Evolutionary conservation across 306 rosid species (phyloP).

Genomic region (Inga oerstediana): DNA sequence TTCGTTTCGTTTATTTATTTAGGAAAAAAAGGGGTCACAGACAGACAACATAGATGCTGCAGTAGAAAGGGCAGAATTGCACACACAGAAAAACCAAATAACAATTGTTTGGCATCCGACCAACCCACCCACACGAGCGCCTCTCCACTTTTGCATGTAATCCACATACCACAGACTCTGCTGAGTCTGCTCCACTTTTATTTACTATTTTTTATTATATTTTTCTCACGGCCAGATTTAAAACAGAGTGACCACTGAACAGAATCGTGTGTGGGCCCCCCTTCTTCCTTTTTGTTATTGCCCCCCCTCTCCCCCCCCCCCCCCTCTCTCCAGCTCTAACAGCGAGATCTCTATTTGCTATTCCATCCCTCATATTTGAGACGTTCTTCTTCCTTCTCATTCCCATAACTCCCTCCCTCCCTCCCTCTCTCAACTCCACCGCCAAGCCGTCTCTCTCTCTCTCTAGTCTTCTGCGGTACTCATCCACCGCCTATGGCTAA

Average conservation of each 20-base stretch:
- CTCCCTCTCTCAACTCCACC: neutral
- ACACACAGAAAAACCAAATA: slow-evolving; percentile 9
- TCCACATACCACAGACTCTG: slow-evolving; percentile 24
- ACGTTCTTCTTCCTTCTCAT: slow-evolving; percentile 27
- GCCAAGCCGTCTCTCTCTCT: slow-evolving; percentile 2
- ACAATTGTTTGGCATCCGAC: slow-evolving; percentile 32
- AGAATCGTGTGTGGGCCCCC: slow-evolving; percentile 45
- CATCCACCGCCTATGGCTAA: slow-evolving; percentile 5
- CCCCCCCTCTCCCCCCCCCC: neutral
- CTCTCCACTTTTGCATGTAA: slow-evolving; percentile 57
- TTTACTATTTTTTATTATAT: neutral
- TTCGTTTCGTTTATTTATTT: slow-evolving; percentile 31
- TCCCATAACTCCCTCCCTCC: slow-evolving; percentile 18
- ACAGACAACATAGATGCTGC: slow-evolving; percentile 57
- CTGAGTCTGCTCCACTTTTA: slow-evolving; percentile 14
- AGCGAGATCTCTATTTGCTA: slow-evolving; percentile 11
- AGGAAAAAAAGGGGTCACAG: slow-evolving; percentile 1
- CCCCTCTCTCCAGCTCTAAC: slow-evolving; percentile 6
- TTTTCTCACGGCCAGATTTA: neutral
- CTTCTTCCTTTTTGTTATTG: slow-evolving; percentile 16
- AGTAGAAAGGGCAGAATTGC: slow-evolving; percentile 19
- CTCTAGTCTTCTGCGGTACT: slow-evolving; percentile 20
- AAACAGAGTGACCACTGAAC: neutral
- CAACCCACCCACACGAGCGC: slow-evolving; percentile 81
- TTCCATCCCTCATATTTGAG: slow-evolving; percentile 29